A percentile compares a stretch with the other conserved stretches of the same genome.
phyloP scores from a whole-genome alignment of 2,329 filamentous ascomycete species.

The Penicillium griseofulvum region DNA sequence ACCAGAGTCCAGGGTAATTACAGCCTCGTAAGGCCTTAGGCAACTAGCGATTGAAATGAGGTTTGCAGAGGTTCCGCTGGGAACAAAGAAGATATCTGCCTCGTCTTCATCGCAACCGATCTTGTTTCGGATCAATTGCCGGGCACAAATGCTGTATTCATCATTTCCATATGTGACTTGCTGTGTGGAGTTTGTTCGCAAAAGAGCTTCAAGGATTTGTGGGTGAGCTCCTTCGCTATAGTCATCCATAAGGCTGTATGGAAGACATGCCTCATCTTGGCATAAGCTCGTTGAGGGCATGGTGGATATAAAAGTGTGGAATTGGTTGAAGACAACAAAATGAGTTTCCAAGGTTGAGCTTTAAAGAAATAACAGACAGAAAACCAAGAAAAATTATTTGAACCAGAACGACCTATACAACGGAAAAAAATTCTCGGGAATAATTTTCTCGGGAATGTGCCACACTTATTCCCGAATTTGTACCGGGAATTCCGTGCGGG shows the following conservation, averaged over 20 bases:
- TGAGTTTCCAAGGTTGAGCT: background rate
- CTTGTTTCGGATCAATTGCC: slow-evolving; percentile 41
- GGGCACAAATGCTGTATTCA: slow-evolving; percentile 44
- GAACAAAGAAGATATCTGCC: slow-evolving; percentile 52
- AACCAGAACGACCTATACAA: slow-evolving; percentile 19
- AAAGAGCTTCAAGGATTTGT: slow-evolving; percentile 48
- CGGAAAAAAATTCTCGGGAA: slow-evolving; percentile 23
- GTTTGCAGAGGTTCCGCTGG: slow-evolving; percentile 53
- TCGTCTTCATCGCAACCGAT: slow-evolving; percentile 35
- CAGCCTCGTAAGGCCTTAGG: slow-evolving; percentile 51
- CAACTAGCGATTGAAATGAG: slow-evolving; percentile 54
- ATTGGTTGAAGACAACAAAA: slow-evolving; percentile 2
- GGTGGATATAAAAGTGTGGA: background rate
- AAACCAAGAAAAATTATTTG: slow-evolving; percentile 6
- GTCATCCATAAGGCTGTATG: slow-evolving; percentile 52
- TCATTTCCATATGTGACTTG: slow-evolving; percentile 51
- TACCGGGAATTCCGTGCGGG: slow-evolving; percentile 17
- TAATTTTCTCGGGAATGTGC: slow-evolving; percentile 21
- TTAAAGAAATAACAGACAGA: background rate
- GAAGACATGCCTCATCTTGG: slow-evolving; percentile 25
- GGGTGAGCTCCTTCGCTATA: slow-evolving; percentile 55
- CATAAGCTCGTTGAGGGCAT: slow-evolving; percentile 26
- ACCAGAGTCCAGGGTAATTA: slow-evolving; percentile 51
- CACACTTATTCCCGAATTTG: slow-evolving; percentile 23
- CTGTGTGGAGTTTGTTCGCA: slow-evolving; percentile 47